These are phyloP conservation scores for Amanita fuliginea DNA, from an alignment of 768 basidiomycete species.

Conservation along the genomic window DNA sequence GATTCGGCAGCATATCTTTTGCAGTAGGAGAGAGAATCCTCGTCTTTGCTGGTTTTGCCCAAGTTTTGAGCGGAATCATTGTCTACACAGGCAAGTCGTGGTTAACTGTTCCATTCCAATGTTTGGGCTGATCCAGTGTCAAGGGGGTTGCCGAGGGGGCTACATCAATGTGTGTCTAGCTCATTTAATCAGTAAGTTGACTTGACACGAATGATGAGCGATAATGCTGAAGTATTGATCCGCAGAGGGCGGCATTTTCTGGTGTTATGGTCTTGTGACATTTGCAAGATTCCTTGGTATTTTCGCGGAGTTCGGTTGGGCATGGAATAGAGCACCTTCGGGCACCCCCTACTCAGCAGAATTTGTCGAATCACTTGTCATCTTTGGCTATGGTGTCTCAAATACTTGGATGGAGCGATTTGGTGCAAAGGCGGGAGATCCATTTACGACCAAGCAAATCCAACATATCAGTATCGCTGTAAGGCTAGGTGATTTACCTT, in stretches of 20 bases:
- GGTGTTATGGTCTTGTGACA: conserved; percentile 78
- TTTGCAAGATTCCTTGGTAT: conserved; percentile 95
- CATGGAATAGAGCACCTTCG: conserved; percentile 74
- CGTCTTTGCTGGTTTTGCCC: conserved; percentile 61
- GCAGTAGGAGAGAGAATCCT: conserved; percentile 49
- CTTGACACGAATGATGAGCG: conserved; percentile 7
- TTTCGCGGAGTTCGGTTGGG: conserved; percentile 83
- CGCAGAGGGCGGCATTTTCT: conserved; percentile 84
- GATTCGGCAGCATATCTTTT: conserved; percentile 38
- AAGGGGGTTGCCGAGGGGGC: conserved; percentile 66
- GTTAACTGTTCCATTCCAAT: not conserved
- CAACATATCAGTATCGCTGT: conserved; percentile 94
- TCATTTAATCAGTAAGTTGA: conserved; percentile 74
- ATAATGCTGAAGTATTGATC: conserved; percentile 4
- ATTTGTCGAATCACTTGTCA: conserved; percentile 67
- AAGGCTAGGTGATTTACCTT: conserved; percentile 12
- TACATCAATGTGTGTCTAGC: conserved; percentile 81
- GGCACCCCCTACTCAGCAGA: conserved; percentile 50
- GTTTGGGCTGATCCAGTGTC: conserved; percentile 1
- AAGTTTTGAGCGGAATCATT: conserved; percentile 59
- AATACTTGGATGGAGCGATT: conserved; percentile 99
- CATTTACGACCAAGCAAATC: conserved; percentile 83
- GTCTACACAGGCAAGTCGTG: conserved; percentile 55
- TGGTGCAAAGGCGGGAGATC: conserved; percentile 68
- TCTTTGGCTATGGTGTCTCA: conserved; percentile 81